Conservation (phyloP, 495 filamentous ascomycete genomes). For the Tetracladium setigerum region DNA sequence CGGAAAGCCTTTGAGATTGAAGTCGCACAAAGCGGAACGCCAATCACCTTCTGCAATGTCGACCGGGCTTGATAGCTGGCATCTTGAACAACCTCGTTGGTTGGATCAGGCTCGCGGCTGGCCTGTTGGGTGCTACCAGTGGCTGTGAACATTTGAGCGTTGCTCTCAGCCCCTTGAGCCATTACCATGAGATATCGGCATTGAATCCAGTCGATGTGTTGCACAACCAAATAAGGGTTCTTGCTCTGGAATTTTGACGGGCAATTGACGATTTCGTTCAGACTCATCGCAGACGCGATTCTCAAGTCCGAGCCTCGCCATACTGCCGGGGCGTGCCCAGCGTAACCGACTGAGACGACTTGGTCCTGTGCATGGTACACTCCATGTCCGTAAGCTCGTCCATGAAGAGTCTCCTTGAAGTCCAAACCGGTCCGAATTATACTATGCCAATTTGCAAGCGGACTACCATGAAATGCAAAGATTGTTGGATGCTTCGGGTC, state of each 20-base stretch:
- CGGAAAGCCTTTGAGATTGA: conserved; percentile 15
- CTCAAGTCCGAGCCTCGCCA: conserved; percentile 64
- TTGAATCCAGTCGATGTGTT: conserved; percentile 81
- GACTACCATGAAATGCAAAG: conserved; percentile 82
- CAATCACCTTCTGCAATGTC: conserved; percentile 12
- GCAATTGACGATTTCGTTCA: conserved; percentile 85
- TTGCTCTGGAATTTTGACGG: conserved; percentile 49
- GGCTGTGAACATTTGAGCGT: background rate
- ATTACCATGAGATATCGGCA: conserved; percentile 79
- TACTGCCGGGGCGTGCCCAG: conserved; percentile 12
- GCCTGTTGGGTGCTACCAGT: background rate
- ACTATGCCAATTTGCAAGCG: conserved; percentile 75
- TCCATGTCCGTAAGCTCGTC: conserved; percentile 70
- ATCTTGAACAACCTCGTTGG: conserved; percentile 47
- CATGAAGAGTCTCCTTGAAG: conserved; percentile 52
- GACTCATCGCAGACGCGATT: conserved; percentile 52
- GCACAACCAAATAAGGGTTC: conserved; percentile 62
- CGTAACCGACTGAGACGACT: conserved; percentile 51
- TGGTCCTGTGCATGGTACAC: conserved; percentile 67
- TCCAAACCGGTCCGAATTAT: conserved; percentile 80
- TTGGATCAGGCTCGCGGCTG: conserved; percentile 18
- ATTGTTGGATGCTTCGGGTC: conserved; percentile 53
- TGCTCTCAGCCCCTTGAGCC: conserved; percentile 8
- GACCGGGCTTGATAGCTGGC: conserved; percentile 37
- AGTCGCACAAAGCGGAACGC: conserved; percentile 16